Conservation (phyloP, 768 basidiomycete genomes). For the Hydnomerulius pinastri region DNA sequence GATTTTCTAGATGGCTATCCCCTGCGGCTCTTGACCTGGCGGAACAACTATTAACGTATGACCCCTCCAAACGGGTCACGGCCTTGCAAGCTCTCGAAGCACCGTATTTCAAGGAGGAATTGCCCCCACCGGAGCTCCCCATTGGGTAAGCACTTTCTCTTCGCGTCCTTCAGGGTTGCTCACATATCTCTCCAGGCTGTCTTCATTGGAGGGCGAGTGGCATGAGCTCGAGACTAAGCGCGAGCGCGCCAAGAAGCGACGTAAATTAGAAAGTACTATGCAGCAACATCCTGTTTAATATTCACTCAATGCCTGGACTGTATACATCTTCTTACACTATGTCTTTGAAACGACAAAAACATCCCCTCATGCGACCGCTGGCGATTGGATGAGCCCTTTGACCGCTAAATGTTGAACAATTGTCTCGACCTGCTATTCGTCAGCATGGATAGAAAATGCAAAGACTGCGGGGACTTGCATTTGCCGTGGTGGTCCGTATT, state of each 20-base stretch:
- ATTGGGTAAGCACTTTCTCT: slow-evolving; percentile 58
- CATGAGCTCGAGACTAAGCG: slow-evolving; percentile 96
- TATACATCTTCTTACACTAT: slow-evolving; percentile 11
- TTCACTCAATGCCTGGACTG: slow-evolving; percentile 19
- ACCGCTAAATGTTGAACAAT: slow-evolving; percentile 82
- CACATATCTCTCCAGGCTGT: slow-evolving; percentile 50
- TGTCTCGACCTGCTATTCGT: slow-evolving; percentile 64
- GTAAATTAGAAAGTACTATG: slow-evolving; percentile 57
- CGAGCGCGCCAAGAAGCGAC: slow-evolving; percentile 81
- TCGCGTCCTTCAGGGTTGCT: slow-evolving; percentile 3
- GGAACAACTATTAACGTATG: slow-evolving; percentile 75
- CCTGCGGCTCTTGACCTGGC: slow-evolving; percentile 87
- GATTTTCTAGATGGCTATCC: slow-evolving; percentile 70
- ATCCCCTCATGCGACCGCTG: slow-evolving; percentile 24
- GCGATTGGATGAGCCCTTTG: slow-evolving; percentile 59
- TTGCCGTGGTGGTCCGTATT: slow-evolving; percentile 85
- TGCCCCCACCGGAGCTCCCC: slow-evolving; percentile 73
- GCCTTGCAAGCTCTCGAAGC: slow-evolving; percentile 80
- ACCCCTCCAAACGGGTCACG: slow-evolving; percentile 75
- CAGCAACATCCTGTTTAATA: slow-evolving; percentile 39
- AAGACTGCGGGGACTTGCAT: slow-evolving; percentile 50
- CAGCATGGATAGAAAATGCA: background rate
- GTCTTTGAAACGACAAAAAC: slow-evolving; percentile 8
- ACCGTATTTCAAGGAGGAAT: slow-evolving; percentile 83
- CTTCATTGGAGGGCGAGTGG: slow-evolving; percentile 90